Evolutionary conservation across 352 stramenopile species (phyloP), one percentile per base, ranked within the genome.

Genomic region (Pythium rishiriense): DNA sequence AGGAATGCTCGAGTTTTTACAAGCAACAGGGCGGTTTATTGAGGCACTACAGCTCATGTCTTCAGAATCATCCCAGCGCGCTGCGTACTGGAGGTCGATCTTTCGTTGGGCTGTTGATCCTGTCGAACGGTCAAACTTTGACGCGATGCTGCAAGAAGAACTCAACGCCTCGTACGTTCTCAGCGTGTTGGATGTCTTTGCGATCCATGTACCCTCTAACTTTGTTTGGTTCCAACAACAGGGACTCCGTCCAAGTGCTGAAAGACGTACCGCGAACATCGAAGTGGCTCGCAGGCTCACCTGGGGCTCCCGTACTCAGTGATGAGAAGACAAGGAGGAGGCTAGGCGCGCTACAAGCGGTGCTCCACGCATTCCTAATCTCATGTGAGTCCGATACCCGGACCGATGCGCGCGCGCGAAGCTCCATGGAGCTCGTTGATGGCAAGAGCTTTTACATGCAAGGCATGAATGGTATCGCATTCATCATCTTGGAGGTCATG

Each of bases 391-490:
- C 80, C 0, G 78, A 87, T 54, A 63, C 77, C 10, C 76, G 78
- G 0, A 74, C 72, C 3, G 70, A 72, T 25, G 62, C 58, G 24
- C 41, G 49, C 33, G 48, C 54, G 3, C 28, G 39, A 31, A 67
- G 52, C 24, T 58, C 51, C 22, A 67, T 54, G 41, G 63, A 69
- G 10, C 21, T 69, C 0, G 63, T 50, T 0, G 63, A 66, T 12
- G 53, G 66, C 66, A 65, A 74, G 19, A 82, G 73, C 49, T 90
- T 88, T 26, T 94, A 94, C 52, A 91, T 94, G 81, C 86, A 94
- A 49, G 86, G 86, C 41, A 93, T 94, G 86, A 94, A 94, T 55
- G 86, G 82, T 0, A 72, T 94, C 17, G 86, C 77, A 3, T 94
- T 90, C 43, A 81, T 94, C 56, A 69, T 93, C 41, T 60, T 93